Base-by-base conservation (phyloP, 179 eudicot species). In the Heliamphora pulchella region DNA sequence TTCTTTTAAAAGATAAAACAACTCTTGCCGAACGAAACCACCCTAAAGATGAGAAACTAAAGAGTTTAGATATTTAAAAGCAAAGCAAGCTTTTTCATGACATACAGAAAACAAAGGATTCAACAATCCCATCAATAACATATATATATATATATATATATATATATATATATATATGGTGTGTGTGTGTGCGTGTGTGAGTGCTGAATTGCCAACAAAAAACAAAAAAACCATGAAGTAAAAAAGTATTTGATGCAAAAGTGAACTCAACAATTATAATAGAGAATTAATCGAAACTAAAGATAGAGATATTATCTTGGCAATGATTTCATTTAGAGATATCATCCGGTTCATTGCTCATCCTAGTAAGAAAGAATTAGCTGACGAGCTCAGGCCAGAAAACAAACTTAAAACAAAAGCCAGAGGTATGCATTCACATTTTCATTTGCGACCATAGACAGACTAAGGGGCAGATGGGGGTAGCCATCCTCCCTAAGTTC, bases 1-100 rank as follows among this genome's bases (percentile, higher is more conserved):
- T 43, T 91, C 89, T 84, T 86, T 88, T 31, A 93, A 69, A 72
- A 93, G 91, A 75, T 93, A 90, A 66, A 80, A 93, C 15, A 94
- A 71, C 81, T 94, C 97, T 85, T 94, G 97, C 81, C 98, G 83
- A 51, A 85, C 83, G 2, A 86, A 70, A 53, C 98, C 98, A 8
- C 98, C 97, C 96, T 93, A 87, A 73, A 85, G 50, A 76, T 31
- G 50, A 58, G 48, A 46, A 41, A 78, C 71, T 22, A 64, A 31
- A 9, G 41, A 6, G 72, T 54, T 31, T n/a, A 39, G 64, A 41
- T 1, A 4, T 31, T 59, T 17, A 13, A 51, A n/a, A 55, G 15
- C 31, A 79, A 78, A 39, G 48, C 17, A 68, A 9, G 5, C 48
- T 13, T 48, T 43, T 4, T 68, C 39, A 41, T 39, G 22, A 77